Evolutionary conservation across 179 eudicot genomes (phyloP).

Genomic region (Amaranthus tricolor): DNA sequence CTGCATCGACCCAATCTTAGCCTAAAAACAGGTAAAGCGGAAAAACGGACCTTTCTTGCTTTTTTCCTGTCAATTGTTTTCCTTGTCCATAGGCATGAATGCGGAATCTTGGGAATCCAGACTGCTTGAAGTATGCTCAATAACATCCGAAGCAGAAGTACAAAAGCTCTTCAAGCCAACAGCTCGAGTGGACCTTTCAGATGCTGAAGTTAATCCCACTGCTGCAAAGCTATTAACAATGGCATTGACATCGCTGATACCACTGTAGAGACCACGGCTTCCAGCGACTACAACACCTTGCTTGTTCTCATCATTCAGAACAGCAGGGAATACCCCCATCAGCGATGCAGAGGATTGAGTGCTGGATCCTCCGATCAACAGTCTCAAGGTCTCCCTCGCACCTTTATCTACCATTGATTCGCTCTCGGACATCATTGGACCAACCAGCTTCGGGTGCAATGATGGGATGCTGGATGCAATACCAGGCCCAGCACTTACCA

Average conservation of each 20-base stretch:
- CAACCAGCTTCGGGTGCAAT: slow-evolving; percentile 45
- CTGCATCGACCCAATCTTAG: slow-evolving; percentile 1
- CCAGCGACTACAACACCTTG: slow-evolving; percentile 49
- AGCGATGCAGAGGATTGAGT: slow-evolving; percentile 41
- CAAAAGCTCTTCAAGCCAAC: slow-evolving; percentile 8
- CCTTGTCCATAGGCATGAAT: slow-evolving; percentile 24
- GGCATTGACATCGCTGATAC: slow-evolving; percentile 53
- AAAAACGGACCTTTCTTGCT: neutral
- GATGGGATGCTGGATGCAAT: slow-evolving; percentile 58
- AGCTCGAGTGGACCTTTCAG: slow-evolving; percentile 30
- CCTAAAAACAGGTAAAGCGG: slow-evolving; percentile 20
- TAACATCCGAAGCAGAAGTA: slow-evolving; percentile 11
- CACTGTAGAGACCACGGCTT: slow-evolving; percentile 68
- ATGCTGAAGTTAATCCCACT: slow-evolving; percentile 42
- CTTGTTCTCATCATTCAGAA: slow-evolving; percentile 35
- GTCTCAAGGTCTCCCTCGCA: slow-evolving; percentile 81
- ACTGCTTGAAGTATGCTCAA: slow-evolving; percentile 23
- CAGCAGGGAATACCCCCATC: slow-evolving; percentile 53
- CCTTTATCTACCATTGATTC: slow-evolving; percentile 67
- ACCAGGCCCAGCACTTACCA: slow-evolving; percentile 81
- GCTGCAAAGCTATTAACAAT: slow-evolving; percentile 50
- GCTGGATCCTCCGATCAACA: slow-evolving; percentile 59
- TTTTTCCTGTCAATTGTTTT: slow-evolving; percentile 12
- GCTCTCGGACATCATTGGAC: slow-evolving; percentile 48
- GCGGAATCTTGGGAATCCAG: slow-evolving; percentile 29